Conservation (phyloP, 176 grass and related monocot genomes). For the Carex scoparia region DNA sequence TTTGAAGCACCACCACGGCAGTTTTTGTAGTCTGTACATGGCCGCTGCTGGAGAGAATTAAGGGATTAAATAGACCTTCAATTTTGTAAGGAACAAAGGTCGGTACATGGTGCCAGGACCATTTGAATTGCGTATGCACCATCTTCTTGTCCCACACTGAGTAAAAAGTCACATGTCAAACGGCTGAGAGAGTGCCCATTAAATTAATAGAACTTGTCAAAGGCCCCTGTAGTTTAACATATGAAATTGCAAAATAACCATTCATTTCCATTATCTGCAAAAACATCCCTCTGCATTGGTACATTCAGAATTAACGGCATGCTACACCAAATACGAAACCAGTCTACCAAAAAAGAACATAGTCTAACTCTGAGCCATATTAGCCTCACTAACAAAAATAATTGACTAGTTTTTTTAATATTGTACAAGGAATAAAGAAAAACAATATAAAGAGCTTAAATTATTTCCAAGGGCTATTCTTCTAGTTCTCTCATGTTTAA, state of each 20-base stretch:
- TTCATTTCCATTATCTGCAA: not conserved
- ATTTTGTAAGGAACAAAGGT: slow-evolving; percentile 82
- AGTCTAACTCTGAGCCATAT: not conserved
- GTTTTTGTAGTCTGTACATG: slow-evolving; percentile 88
- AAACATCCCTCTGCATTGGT: not conserved
- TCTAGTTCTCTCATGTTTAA: not conserved
- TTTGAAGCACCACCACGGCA: slow-evolving; percentile 71
- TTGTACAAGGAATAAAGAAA: not conserved
- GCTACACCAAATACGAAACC: not conserved
- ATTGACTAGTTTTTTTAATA: not conserved
- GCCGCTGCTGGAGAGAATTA: slow-evolving; percentile 72
- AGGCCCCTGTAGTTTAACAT: not conserved
- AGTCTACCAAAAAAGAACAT: not conserved
- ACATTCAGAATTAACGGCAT: slow-evolving; percentile 11
- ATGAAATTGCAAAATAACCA: slow-evolving; percentile 5
- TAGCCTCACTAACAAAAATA: not conserved
- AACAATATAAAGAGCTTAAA: not conserved
- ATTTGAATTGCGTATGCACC: slow-evolving; percentile 84
- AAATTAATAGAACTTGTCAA: slow-evolving; percentile 1
- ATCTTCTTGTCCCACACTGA: slow-evolving; percentile 99
- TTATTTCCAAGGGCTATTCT: not conserved
- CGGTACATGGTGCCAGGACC: slow-evolving; percentile 83
- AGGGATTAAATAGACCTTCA: slow-evolving; percentile 68
- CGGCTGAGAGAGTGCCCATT: not conserved
- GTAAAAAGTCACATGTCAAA: slow-evolving; percentile 10